These are phyloP conservation scores for Pseudohyphozyma bogoriensis DNA, from an alignment of 768 basidiomycete species.

Conservation along the genomic window DNA sequence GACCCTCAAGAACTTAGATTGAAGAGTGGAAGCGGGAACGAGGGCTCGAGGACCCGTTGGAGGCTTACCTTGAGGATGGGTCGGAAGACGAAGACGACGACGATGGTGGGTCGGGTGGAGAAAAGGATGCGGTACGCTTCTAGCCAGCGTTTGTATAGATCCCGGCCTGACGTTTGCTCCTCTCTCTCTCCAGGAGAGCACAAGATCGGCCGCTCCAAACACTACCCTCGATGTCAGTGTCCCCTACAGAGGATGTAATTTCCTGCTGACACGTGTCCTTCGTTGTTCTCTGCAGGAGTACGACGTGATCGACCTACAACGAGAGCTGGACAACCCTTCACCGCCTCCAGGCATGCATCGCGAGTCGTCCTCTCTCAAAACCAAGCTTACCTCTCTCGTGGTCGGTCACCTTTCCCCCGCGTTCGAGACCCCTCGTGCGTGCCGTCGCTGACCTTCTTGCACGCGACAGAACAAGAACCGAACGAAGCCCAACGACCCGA, in stretches of 20 bases:
- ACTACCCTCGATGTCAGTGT: background rate
- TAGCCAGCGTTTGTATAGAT: too few species aligned
- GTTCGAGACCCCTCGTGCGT: background rate
- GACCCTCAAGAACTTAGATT: background rate
- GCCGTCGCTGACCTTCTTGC: background rate
- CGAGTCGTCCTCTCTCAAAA: background rate
- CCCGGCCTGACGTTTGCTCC: too few species aligned
- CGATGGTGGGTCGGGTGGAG: background rate
- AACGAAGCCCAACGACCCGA: background rate
- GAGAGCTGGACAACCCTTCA: background rate
- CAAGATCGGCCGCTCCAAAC: background rate
- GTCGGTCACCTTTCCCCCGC: background rate
- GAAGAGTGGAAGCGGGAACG: background rate
- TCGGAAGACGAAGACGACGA: background rate
- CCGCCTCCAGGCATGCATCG: background rate
- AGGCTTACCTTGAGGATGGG: background rate
- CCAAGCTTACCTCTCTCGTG: background rate
- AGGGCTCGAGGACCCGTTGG: background rate
- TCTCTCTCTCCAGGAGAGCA: too few species aligned
- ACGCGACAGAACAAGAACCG: background rate
- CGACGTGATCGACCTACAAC: constrained; percentile 2
- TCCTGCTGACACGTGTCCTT: too few species aligned
- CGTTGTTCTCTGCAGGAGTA: background rate
- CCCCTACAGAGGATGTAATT: too few species aligned
- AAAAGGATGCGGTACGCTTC: too few species aligned